Evolutionary conservation across 2,329 filamentous ascomycete species (phyloP).

Genomic region (Clarireedia hainanense): DNA sequence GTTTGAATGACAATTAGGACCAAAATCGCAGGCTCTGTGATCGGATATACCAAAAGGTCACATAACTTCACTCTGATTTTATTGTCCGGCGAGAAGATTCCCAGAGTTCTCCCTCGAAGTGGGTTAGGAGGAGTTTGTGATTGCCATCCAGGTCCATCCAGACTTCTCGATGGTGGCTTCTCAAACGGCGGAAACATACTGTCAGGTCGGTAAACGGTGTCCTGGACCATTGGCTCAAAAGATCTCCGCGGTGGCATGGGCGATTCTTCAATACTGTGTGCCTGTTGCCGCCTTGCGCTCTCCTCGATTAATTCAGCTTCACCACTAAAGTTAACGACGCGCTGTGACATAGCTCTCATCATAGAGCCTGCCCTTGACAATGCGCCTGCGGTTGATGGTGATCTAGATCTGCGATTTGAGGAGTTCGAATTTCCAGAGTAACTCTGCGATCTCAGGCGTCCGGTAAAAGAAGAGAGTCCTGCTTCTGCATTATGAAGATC

Average conservation of each 20-base stretch:
- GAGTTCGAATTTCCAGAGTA: constrained; percentile 51
- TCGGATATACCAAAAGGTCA: constrained; percentile 76
- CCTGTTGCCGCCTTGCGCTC: constrained; percentile 31
- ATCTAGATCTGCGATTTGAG: constrained; percentile 41
- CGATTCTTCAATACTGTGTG: constrained; percentile 3
- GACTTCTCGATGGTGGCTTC: constrained; percentile 14
- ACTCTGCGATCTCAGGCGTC: constrained; percentile 43
- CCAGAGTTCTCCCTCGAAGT: constrained; percentile 76
- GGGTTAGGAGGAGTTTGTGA: constrained; percentile 56
- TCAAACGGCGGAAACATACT: constrained; percentile 25
- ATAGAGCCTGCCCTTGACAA: constrained; percentile 66
- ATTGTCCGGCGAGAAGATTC: constrained; percentile 75
- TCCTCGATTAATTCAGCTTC: constrained; percentile 79
- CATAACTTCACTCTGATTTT: constrained; percentile 66
- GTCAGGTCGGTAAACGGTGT: constrained; percentile 17
- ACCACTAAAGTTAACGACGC: constrained; percentile 95
- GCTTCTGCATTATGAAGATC: constrained; percentile 53
- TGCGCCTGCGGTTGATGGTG: constrained; percentile 57
- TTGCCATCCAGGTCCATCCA: constrained; percentile 11
- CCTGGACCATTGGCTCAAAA: constrained; percentile 29
- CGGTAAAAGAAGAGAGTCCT: constrained; percentile 32
- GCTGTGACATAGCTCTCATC: constrained; percentile 83
- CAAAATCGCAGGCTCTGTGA: constrained; percentile 79
- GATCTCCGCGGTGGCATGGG: constrained; percentile 18
- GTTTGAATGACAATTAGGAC: constrained; percentile 83